phyloP scores from a whole-genome alignment of 108 stramenopile species.

The Cyclotella distinguenda region DNA sequence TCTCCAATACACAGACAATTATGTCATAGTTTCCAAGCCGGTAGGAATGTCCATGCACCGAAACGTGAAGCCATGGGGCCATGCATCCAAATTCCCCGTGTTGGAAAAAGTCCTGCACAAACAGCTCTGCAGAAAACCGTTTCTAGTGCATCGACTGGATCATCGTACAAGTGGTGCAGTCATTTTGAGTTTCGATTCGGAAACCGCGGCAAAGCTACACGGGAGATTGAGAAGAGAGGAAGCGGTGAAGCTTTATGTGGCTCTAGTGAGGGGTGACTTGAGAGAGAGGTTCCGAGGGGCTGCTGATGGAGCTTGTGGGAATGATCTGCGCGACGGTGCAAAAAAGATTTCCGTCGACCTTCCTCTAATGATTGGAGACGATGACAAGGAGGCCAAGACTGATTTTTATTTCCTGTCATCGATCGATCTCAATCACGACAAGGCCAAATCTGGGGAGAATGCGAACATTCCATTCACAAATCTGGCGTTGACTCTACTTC shows the following conservation, averaged over 20 bases:
- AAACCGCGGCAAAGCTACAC: conserved; percentile 49
- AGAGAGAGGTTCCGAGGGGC: conserved; percentile 18
- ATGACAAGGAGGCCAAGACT: conserved; percentile 46
- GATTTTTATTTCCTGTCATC: conserved; percentile 52
- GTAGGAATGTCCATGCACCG: conserved; percentile 61
- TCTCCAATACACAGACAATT: conserved; percentile 53
- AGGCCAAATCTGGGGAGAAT: not conserved
- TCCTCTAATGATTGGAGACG: conserved; percentile 32
- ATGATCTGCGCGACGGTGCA: not conserved
- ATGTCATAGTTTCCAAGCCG: conserved; percentile 74
- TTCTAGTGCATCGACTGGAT: conserved; percentile 74
- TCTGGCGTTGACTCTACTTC: conserved; percentile 42
- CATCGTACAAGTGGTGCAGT: conserved; percentile 76
- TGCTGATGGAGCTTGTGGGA: not conserved
- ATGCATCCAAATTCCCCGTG: conserved; percentile 30
- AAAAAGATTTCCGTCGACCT: conserved; percentile 36
- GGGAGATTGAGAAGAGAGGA: conserved; percentile 29
- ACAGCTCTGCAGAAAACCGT: conserved; percentile 67
- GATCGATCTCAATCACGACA: conserved; percentile 8
- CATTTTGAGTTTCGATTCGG: conserved; percentile 60
- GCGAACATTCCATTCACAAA: conserved; percentile 11
- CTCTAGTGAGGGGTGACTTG: conserved; percentile 66
- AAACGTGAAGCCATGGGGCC: conserved; percentile 13
- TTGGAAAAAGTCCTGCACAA: conserved; percentile 52
- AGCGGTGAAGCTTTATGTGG: conserved; percentile 67